Base-by-base conservation (phyloP, 2,329 filamentous ascomycete genomes). In the Simplicillium aogashimaense region DNA sequence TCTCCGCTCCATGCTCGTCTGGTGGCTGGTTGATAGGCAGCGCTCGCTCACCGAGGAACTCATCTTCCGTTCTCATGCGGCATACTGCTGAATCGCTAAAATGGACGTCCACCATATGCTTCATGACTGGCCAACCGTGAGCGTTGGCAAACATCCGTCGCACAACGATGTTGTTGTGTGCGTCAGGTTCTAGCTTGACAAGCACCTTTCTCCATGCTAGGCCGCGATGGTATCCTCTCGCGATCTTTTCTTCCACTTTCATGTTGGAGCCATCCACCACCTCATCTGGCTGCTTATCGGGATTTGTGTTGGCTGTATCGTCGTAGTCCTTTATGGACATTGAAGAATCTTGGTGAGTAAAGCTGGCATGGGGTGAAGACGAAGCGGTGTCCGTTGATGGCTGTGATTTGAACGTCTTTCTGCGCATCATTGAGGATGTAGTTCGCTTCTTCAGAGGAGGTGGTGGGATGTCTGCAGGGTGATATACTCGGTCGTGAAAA, bases 161-260 rank as follows among this genome's bases (percentile, higher is more conserved):
- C 17, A 98, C 92, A 44, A 97, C 83, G 49, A 98, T 94, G 60
- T 98, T 98, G 63, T 98, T 98, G 65, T 98, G 92, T 0, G 92
- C 92, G 61, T 98, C 92, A 0, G 92, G 92, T 57, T 98, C 90
- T 3, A 98, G 71, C 40, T 92, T 84, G 12, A 98, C 92, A 4
- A 98, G 76, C 2, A 98, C 92, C 58, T 98, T 98, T 35, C 92
- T 84, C 92, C 92, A 98, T 2, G 86, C 86, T 15, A 98, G 65
- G 47, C 87, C 87, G 11, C 81, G 79, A 59, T 98, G 92, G 63
- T 98, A 98, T 12, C 88, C 92, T 36, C 92, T 78, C 2, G 92
- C 92, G 49, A 98, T 98, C 63, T 95, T 97, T 60, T 98, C 92
- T 60, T 98, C 92, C 1, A 97, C 88, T 46, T 85, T 86, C 78